phyloP scores from a whole-genome alignment of 192 early-diverging fungal genomes.

The Linnemannia exigua region DNA sequence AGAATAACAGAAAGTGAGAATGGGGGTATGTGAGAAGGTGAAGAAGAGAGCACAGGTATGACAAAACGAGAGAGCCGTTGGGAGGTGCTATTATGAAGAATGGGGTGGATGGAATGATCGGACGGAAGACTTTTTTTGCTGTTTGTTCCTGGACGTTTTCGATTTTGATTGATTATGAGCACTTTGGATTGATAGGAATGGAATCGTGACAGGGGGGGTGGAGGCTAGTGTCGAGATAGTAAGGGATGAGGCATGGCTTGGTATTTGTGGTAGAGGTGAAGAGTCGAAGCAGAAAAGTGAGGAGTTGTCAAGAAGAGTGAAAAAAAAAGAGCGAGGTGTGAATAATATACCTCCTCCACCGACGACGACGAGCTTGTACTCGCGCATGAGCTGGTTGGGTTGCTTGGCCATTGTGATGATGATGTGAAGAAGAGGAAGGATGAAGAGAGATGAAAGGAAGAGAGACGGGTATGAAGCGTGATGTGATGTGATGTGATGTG shows the following conservation, averaged over 20 bases:
- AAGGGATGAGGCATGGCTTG: too few relatives aligned
- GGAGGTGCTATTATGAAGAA: background rate
- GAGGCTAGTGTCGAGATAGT: too few relatives aligned
- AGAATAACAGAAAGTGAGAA: background rate
- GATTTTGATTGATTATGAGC: too few relatives aligned
- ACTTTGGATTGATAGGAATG: too few relatives aligned
- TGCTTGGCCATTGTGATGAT: constrained; percentile 25
- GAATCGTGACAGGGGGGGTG: background rate
- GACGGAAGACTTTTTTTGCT: background rate
- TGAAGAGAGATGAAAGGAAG: background rate
- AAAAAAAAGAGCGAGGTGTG: background rate
- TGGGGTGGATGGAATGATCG: background rate
- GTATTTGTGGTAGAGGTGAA: background rate
- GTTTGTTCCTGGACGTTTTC: background rate
- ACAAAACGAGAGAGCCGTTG: background rate
- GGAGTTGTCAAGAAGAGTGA: background rate
- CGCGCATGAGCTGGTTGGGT: constrained; percentile 51
- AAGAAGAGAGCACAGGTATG: background rate
- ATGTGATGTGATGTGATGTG: constrained; percentile 7
- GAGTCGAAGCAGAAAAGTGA: background rate
- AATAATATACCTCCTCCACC: constrained; percentile 77
- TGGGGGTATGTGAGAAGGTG: background rate
- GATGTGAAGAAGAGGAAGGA: background rate
- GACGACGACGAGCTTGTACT: constrained; percentile 84
- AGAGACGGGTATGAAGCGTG: background rate